Conservation (phyloP, 805 yeast species). For the Diddensiella transvaalensis region DNA sequence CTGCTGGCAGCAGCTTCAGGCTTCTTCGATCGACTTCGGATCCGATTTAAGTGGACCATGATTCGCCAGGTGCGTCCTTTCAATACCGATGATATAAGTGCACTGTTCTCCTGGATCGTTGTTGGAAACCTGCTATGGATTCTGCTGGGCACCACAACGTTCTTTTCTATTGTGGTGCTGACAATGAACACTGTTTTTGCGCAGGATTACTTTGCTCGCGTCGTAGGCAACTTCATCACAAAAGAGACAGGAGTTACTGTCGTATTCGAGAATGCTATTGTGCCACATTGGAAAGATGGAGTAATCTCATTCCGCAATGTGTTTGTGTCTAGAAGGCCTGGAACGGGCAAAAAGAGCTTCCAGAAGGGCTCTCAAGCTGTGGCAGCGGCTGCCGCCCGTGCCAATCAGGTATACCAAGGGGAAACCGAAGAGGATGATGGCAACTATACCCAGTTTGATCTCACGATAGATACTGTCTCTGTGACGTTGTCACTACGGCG, state of each 20-base stretch:
- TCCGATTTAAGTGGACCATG: conserved; percentile 67
- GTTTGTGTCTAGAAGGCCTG: conserved; percentile 81
- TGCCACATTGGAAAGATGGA: conserved; percentile 90
- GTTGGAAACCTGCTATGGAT: conserved; percentile 81
- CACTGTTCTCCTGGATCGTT: conserved; percentile 86
- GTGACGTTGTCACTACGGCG: conserved; percentile 76
- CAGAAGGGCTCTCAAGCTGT: conserved; percentile 70
- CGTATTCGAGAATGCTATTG: conserved; percentile 88
- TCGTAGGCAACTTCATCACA: conserved; percentile 79
- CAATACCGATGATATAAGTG: conserved; percentile 88
- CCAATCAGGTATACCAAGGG: neutral
- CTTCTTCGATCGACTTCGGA: conserved; percentile 39
- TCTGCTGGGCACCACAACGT: conserved; percentile 87
- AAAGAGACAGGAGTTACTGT: conserved; percentile 78
- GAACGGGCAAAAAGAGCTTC: conserved; percentile 43
- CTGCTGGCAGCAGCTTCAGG: conserved; percentile 44
- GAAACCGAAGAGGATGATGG: conserved; percentile 61
- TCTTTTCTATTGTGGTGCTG: conserved; percentile 73
- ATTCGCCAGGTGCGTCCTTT: conserved; percentile 77
- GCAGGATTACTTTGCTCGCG: conserved; percentile 79
- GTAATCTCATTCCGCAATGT: conserved; percentile 81
- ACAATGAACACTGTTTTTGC: conserved; percentile 82
- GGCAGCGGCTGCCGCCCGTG: conserved; percentile 55
- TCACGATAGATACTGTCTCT: conserved; percentile 81
- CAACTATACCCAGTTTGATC: conserved; percentile 91